Conservation (phyloP, 2,329 filamentous ascomycete species). For the Aureobasidium musti region DNA sequence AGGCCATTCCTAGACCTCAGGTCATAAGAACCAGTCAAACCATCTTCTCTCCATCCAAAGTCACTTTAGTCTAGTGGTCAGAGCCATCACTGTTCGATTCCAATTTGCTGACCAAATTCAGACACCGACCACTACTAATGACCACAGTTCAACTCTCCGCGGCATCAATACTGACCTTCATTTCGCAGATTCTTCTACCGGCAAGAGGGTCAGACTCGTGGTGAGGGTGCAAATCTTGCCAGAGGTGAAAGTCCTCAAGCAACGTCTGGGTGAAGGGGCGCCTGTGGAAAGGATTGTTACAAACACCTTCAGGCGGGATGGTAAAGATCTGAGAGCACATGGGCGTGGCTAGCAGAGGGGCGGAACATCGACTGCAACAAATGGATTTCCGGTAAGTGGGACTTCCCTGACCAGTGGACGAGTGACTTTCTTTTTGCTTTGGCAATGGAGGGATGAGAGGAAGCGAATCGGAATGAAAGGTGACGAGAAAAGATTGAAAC, state of each 20-base stretch:
- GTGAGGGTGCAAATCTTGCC: conserved; percentile 5
- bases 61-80: conserved; percentile 20
- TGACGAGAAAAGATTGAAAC: background rate
- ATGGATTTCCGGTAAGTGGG: conserved; percentile 3
- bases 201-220: conserved; percentile 5
- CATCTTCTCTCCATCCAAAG: background rate
- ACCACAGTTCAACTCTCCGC: conserved; percentile 6
- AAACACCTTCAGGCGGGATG: conserved; percentile 13
- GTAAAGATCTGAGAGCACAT: conserved; percentile 16
- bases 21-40: background rate
- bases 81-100: background rate
- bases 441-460: background rate
- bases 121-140: background rate
- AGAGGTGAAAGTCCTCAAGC: conserved; percentile 21
- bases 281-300: conserved; percentile 3
- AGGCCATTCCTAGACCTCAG: background rate
- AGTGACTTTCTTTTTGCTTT: conserved; percentile 14
- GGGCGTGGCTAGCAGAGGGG: conserved; percentile 10
- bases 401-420: background rate
- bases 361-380: conserved; percentile 3
- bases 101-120: background rate
- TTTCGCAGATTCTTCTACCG: background rate
- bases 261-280: conserved; percentile 16
- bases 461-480: background rate
- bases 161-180: background rate